Evolutionary conservation across 2,329 filamentous ascomycete genomes (phyloP), one percentile per base, ranked within the genome.

Genomic region (Blastomyces parvus): DNA sequence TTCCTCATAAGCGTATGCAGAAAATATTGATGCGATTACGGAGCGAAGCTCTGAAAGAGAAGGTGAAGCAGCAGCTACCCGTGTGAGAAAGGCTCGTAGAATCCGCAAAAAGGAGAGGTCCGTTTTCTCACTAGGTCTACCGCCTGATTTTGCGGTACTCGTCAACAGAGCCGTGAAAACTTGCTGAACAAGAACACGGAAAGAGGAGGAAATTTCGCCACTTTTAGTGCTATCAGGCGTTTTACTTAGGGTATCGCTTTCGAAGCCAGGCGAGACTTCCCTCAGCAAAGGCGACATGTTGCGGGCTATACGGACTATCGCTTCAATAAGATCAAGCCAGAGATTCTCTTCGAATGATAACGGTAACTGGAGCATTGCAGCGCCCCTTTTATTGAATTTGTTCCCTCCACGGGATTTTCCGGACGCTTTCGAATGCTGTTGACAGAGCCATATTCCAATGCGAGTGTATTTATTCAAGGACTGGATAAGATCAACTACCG

Each of bases 381-480:
- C 79, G 64, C 62, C 72, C 63, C 64, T 75, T 61, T 68, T 75
- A 69, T 66, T 75, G 69, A 25, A 50, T 68, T 67, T 72, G 63
- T 67, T 72, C 53, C 67, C 65, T 13, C 67, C 63, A 22, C 70
- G 70, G 14, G 70, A 68, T 38, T 70, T 70, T 59, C 73, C 72
- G 6, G 79, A 75, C 0, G 82, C 83, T 70, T 88, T 89, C 59
- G 85, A 90, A 72, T 96, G 91, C 1, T 88, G 86, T 75, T 95
- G 90, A 69, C 94, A 97, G 14, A 99, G 80, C 94, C 94, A 99
- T 60, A 96, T 93, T 17, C 95, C 94, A 0, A 99, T 90, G 67
- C 91, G 88, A 1, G 88, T 86, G 75, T 96, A 97, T 73, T 96
- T 97, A 65, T 95, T 87, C 22, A 99, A 78, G 0, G 88, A 86